A percentile compares a stretch with the other conserved stretches of the same genome.
These are phyloP conservation scores for Ceratobasidium sp. DNA, from an alignment of 1,284 basidiomycete species.

Conservation along the genomic window DNA sequence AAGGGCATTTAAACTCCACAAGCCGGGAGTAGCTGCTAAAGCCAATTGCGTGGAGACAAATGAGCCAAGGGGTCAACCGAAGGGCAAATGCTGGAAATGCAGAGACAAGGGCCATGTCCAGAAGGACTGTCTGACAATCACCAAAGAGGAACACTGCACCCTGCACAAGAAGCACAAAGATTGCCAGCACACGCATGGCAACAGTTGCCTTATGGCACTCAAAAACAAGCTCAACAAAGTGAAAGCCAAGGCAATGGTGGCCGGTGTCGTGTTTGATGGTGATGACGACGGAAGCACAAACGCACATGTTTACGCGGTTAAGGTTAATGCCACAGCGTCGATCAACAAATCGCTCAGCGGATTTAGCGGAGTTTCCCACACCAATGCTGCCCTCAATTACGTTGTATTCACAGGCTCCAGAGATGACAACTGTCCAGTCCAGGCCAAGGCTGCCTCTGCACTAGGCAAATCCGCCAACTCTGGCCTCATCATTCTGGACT, in stretches of 20 bases:
- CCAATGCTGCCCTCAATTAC: background rate
- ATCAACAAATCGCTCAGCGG: background rate
- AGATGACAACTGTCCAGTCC: background rate
- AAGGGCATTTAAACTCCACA: background rate
- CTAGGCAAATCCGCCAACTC: background rate
- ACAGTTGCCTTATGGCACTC: background rate
- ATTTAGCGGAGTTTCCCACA: background rate
- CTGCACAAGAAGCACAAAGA: background rate
- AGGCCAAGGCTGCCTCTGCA: background rate
- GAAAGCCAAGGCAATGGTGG: background rate
- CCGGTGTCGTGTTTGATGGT: background rate
- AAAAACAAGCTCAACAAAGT: background rate
- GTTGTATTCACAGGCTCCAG: background rate
- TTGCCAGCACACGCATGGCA: background rate
- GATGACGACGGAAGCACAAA: background rate
- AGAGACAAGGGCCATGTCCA: background rate
- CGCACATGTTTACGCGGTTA: background rate
- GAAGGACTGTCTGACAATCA: background rate
- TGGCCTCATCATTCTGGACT: background rate
- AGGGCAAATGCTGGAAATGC: background rate
- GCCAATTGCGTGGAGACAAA: background rate
- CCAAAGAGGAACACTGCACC: background rate
- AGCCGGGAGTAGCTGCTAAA: background rate
- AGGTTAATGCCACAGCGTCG: background rate
- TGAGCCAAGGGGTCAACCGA: background rate